Evolutionary conservation across 1,284 basidiomycete species (phyloP).

Genomic region (Leccinum subrobustum): DNA sequence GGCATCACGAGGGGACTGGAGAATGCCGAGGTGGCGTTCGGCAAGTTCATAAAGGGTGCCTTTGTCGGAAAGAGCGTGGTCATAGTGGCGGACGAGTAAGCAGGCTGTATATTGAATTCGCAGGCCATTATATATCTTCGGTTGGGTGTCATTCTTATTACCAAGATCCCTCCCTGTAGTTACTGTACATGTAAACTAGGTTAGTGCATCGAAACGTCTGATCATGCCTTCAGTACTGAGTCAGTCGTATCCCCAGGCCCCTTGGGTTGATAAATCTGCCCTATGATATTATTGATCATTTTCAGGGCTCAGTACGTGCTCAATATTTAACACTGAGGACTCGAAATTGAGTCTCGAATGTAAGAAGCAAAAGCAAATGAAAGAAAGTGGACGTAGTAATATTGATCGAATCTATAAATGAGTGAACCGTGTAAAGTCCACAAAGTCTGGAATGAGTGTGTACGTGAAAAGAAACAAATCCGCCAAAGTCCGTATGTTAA

Average conservation of each 20-base stretch:
- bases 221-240: neutral
- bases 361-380: neutral
- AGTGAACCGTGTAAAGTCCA: neutral
- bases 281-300: neutral
- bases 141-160: neutral
- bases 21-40: conserved; percentile 7
- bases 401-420: neutral
- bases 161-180: neutral
- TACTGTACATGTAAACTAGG: neutral
- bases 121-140: neutral
- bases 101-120: neutral
- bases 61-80: conserved; percentile 14
- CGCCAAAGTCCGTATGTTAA: neutral
- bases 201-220: neutral
- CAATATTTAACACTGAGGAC: neutral
- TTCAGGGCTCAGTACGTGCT: neutral
- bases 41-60: conserved; percentile 9
- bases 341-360: too few relatives aligned
- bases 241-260: neutral
- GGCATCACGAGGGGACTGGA: conserved; percentile 19
- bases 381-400: neutral
- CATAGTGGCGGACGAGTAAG: conserved; percentile 14
- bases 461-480: neutral
- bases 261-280: neutral
- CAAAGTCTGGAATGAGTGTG: neutral